Evolutionary conservation across 805 yeast genomes (phyloP), one percentile per base, ranked within the genome.

Genomic region (Candida sakaeoensis): DNA sequence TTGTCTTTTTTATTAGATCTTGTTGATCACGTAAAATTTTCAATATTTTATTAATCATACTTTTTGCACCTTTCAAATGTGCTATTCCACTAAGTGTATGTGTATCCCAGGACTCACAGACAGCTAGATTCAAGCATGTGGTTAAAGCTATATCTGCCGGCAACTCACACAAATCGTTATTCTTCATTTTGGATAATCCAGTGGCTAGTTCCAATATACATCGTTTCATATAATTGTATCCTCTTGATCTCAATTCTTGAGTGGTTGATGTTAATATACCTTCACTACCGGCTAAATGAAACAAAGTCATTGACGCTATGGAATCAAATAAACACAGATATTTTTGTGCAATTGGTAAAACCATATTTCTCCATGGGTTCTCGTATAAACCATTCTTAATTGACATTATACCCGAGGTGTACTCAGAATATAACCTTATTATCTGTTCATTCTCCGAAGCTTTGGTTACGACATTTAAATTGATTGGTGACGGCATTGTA

Each of bases 81-180:
- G 83, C 80, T 39, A 81, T 77, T 9, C 87, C 86, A 17, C 83
- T 77, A 2, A 83, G 72, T 4, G 75, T 79, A 42, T 77, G 82
- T 9, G 79, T 72, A 51, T 79, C 82, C 87, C 87, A 81, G 0
- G 82, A 70, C 53, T 82, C 87, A 28, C 83, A 74, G 43, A 78
- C 73, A 0, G 86, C 82, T 40, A 82, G 60, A 15, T 78, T 75
- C 41, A 82, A 54, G 44, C 86, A 80, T 0, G 85, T 76, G 0
- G 83, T 79, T 15, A 82, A 60, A 1, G 86, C 86, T 9, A 81
- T 79, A 45, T 80, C 85, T 8, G 79, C 79, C 2, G 82, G 81
- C 21, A 76, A 61, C 10, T 50, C 54, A 17, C 34, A 30, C 7
- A 39, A 19, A 14, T 39, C 41, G 2, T 44, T 33, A 43, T 18